Conservation (phyloP, 2,329 filamentous ascomycete genomes). For the Beauveria scarabaeidicola region DNA sequence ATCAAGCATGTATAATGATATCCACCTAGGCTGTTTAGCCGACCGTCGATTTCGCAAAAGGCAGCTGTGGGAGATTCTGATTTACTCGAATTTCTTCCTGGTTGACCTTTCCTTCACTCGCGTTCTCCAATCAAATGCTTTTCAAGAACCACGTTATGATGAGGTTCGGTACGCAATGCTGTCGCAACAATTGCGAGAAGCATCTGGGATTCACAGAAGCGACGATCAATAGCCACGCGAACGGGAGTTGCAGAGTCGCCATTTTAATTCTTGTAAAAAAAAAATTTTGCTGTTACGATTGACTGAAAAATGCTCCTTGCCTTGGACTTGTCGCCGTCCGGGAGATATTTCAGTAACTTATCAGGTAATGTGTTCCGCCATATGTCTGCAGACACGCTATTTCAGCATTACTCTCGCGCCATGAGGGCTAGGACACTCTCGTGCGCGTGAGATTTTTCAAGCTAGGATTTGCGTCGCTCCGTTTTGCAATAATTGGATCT, state of each 20-base stretch:
- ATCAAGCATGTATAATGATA: too few relatives aligned
- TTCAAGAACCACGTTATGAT: conserved; percentile 16
- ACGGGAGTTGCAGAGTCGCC: not conserved
- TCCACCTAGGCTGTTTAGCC: too few relatives aligned
- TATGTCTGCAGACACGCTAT: conserved; percentile 27
- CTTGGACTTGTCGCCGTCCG: conserved; percentile 13
- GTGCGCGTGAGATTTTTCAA: not conserved
- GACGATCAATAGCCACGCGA: conserved; percentile 14
- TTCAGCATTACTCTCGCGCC: too few relatives aligned
- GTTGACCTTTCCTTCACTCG: not conserved
- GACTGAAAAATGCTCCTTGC: conserved; percentile 18
- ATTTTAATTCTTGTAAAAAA: too few relatives aligned
- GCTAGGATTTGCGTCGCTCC: conserved; percentile 37
- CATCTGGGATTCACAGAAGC: conserved; percentile 15
- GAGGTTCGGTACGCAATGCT: conserved; percentile 12
- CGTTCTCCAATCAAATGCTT: not conserved
- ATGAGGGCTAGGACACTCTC: not conserved
- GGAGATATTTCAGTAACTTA: conserved; percentile 20
- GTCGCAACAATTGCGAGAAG: conserved; percentile 15
- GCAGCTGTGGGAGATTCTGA: too few relatives aligned
- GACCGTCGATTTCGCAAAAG: too few relatives aligned
- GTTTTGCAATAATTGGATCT: conserved; percentile 52
- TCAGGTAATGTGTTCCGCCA: conserved; percentile 24
- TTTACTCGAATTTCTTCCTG: not conserved
- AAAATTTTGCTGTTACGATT: conserved; percentile 19